Evolutionary conservation across 164 flowering plant species (phyloP), one percentile per base, ranked within the genome.

Genomic region (Aristolochia fimbriata): DNA sequence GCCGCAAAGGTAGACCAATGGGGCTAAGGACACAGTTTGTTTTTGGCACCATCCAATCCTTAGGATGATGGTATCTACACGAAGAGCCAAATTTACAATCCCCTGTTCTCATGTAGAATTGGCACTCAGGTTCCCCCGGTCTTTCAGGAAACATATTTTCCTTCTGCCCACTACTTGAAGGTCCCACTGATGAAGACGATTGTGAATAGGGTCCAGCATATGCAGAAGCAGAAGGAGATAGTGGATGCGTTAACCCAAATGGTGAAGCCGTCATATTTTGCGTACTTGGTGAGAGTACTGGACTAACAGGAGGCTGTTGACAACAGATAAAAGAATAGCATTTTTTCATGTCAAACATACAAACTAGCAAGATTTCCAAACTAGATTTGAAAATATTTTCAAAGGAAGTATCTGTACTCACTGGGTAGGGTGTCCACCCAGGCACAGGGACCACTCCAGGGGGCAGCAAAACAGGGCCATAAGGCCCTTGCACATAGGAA

Each of bases 101-200:
- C 62, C 99, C 97, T 1, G 95, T 91, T 72, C 70, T 94, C 85
- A 88, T 70, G 76, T 81, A 94, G 70, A 82, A 79, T 64, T 79
- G 89, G 62, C 97, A 91, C 70, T 94, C 96, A 64, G 86, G 91
- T 71, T 85, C 84, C 20, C 93, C 97, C 25, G 95, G 97, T 71
- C 97, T 80, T 65, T 94, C 91, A 0, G 99, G 97, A 69, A 77
- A 88, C 53, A 64, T n/a, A 11, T 62, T 75, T 61, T 84, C 96
- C 77, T 73, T 87, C 64, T 78, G 91, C 57, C 50, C 68, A 60
- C 74, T 74, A 73, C 77, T 77, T 58, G 87, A 77, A 74, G 83
- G 73, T 24, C 76, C 85, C 62, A 65, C 48, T 61, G 79, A 47
- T 55, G 82, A 64, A 53, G 82, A 78, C 52, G 69, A 7, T 24